Percentiles rank a stretch among this genome's conserved stretches.
Conservation (phyloP, 2,329 filamentous ascomycete species). For the Mollisiaceae sp. region DNA sequence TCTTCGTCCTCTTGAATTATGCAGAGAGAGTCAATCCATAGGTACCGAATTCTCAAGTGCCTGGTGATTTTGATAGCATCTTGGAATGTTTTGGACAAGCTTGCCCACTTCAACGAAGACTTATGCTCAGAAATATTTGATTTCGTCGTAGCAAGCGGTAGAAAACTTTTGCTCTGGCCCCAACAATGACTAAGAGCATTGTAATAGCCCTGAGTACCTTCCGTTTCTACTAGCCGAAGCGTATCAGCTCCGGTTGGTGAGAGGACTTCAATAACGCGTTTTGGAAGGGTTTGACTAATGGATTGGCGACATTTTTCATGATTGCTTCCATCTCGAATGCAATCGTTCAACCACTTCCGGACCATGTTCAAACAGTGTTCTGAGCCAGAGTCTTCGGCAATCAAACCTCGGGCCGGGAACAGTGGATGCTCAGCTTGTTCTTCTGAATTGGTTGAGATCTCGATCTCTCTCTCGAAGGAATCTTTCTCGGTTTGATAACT, state of each 20-base stretch:
- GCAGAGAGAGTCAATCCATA: not conserved
- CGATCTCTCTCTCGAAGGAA: not conserved
- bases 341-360: not conserved
- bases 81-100: not conserved
- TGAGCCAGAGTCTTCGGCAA: not conserved
- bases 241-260: not conserved
- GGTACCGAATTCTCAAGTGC: not conserved
- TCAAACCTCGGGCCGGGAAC: not conserved
- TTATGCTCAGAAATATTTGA: not conserved
- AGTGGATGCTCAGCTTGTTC: not conserved
- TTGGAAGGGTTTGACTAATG: not conserved
- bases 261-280: not conserved
- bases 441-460: not conserved
- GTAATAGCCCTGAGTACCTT: not conserved
- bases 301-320: not conserved
- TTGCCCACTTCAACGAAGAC: not conserved
- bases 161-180: not conserved
- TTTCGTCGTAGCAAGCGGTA: not conserved
- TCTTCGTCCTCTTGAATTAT: not conserved
- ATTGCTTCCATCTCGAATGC: not conserved
- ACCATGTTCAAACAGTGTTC: not conserved
- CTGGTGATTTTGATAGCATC: not conserved
- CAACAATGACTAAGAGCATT: not conserved
- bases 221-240: not conserved
- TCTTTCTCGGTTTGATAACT: too few species aligned